phyloP scores from a whole-genome alignment of 371 early-diverging fungal genomes.

The Lichtheimia corymbifera region DNA sequence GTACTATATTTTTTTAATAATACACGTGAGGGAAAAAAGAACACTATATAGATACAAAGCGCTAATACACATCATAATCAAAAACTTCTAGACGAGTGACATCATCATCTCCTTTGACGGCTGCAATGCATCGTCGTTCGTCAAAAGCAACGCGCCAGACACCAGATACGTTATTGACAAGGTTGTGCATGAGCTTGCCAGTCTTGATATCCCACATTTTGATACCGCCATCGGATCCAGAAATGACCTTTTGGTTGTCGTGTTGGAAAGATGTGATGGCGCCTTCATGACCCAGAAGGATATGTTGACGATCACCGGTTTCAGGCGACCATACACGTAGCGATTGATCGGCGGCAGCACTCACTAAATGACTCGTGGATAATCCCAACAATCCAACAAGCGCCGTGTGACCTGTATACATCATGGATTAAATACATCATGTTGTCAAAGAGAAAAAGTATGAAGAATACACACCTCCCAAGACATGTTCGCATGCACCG shows the following conservation, averaged over 20 bases:
- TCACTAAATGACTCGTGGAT: constrained; percentile 82
- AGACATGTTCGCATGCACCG: constrained; percentile 47
- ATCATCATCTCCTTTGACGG: constrained; percentile 12
- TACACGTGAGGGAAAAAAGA: not conserved
- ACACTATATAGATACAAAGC: not conserved
- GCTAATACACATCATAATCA: constrained; percentile 9
- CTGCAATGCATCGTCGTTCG: constrained; percentile 74
- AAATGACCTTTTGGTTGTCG: constrained; percentile 86
- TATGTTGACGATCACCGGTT: constrained; percentile 69
- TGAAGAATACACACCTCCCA: no score
- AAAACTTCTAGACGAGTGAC: constrained; percentile 12
- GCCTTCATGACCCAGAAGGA: constrained; percentile 68
- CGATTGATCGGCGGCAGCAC: constrained; percentile 93
- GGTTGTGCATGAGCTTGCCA: constrained; percentile 77
- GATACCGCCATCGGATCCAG: constrained; percentile 91
- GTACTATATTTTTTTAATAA: not conserved
- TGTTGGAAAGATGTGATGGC: constrained; percentile 98
- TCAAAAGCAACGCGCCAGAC: constrained; percentile 96
- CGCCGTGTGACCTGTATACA: constrained; percentile 74
- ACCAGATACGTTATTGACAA: constrained; percentile 71
- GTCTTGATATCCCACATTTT: constrained; percentile 93
- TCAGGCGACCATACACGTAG: constrained; percentile 92
- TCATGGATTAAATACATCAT: no score
- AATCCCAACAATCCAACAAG: constrained; percentile 92
- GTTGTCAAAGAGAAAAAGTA: no score